Conservation (phyloP, 2,329 filamentous ascomycete species). For the Diaporthe helianthi region DNA sequence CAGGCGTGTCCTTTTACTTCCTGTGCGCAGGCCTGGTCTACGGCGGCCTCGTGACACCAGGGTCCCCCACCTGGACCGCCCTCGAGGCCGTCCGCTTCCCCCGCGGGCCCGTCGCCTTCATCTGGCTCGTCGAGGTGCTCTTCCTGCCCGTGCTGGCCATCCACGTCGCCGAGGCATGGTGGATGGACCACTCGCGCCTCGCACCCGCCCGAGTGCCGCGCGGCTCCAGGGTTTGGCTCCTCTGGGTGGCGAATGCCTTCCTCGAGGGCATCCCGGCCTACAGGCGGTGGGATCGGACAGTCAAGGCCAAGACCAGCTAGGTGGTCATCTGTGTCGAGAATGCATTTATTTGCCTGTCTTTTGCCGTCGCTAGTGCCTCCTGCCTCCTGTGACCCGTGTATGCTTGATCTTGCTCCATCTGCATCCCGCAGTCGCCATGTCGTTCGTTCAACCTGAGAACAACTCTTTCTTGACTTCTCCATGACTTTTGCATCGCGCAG, state of each 20-base stretch:
- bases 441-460: background rate
- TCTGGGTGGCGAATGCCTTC: constrained; percentile 61
- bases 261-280: constrained; percentile 62
- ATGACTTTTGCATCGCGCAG: too few relatives aligned
- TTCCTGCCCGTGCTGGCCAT: constrained; percentile 65
- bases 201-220: constrained; percentile 55
- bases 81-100: constrained; percentile 59
- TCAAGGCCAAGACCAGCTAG: constrained; percentile 42
- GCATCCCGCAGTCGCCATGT: background rate
- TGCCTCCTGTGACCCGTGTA: background rate
- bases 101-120: constrained; percentile 63
- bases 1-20: constrained; percentile 61
- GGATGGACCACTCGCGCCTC: constrained; percentile 57
- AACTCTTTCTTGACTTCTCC: background rate
- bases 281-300: constrained; percentile 56
- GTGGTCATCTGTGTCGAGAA: background rate
- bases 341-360: background rate
- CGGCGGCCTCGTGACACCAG: constrained; percentile 44
- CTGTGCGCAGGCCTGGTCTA: constrained; percentile 28
- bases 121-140: constrained; percentile 65
- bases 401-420: background rate
- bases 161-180: constrained; percentile 69
- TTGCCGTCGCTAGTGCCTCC: background rate
- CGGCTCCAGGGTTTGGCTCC: constrained; percentile 57
- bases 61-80: constrained; percentile 56